These are phyloP conservation scores for Termitomyces sp. DNA, from an alignment of 768 basidiomycete species.

Conservation along the genomic window DNA sequence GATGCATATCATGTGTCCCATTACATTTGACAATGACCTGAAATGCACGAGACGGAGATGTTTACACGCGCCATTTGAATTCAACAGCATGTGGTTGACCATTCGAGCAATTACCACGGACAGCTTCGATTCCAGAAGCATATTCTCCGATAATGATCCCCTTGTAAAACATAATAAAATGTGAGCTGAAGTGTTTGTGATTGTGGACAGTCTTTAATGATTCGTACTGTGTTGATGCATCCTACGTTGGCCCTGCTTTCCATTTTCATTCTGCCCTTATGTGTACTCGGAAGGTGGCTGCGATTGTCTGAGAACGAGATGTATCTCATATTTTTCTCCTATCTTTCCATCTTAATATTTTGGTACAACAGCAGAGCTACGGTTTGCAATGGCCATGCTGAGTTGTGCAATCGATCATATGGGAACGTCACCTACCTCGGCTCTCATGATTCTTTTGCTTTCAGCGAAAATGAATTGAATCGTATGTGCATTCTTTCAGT, in stretches of 20 bases:
- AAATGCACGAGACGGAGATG: no score
- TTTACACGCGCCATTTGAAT: no score
- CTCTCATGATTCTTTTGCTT: slow-evolving; percentile 54
- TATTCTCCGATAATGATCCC: no score
- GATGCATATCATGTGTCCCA: no score
- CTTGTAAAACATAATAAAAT: not conserved
- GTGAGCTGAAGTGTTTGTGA: not conserved
- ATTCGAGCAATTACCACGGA: no score
- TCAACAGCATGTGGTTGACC: no score
- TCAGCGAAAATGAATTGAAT: slow-evolving; percentile 38
- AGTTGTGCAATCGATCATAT: slow-evolving; percentile 55
- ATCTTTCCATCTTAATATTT: not conserved
- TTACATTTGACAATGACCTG: no score
- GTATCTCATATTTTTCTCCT: not conserved
- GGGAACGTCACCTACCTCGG: slow-evolving; percentile 44
- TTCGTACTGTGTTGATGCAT: not conserved
- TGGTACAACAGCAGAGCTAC: slow-evolving; percentile 24
- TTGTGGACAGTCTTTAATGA: no score
- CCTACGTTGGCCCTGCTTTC: not conserved
- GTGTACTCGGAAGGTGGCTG: not conserved
- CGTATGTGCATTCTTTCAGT: slow-evolving; percentile 24
- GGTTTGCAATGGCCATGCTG: slow-evolving; percentile 62
- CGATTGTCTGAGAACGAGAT: not conserved
- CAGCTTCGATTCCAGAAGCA: no score
- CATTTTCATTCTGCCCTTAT: not conserved